Percentiles rank a stretch among this genome's conserved stretches.
phyloP scores from a whole-genome alignment of 805 yeast species.

The Pichia occidentalis region DNA sequence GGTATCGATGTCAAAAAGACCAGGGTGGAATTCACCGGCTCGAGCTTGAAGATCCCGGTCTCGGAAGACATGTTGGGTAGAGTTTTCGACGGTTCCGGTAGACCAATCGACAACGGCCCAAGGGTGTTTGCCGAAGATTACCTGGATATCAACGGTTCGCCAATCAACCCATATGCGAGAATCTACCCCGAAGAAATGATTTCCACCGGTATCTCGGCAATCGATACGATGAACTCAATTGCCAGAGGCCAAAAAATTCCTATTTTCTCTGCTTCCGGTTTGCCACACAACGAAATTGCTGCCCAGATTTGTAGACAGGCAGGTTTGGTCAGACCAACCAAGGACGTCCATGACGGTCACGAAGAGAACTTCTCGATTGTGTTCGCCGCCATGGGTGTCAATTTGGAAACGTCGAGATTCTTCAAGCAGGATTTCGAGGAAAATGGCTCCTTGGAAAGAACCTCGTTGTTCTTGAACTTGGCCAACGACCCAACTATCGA shows the following conservation, averaged over 20 bases:
- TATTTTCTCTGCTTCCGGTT: constrained; percentile 97
- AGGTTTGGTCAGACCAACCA: constrained; percentile 97
- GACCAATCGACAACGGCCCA: constrained; percentile 98
- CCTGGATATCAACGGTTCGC: constrained; percentile 97
- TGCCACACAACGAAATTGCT: constrained; percentile 99
- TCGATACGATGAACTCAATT: constrained; percentile 98
- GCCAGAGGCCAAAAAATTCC: constrained; percentile 99
- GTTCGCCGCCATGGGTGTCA: constrained; percentile 99
- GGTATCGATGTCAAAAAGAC: constrained; percentile 99
- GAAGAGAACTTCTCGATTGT: constrained; percentile 99
- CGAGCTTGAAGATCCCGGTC: constrained; percentile 86
- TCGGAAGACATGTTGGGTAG: constrained; percentile 97
- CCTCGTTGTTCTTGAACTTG: constrained; percentile 90
- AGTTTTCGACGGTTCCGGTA: constrained; percentile 97
- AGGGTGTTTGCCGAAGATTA: constrained; percentile 98
- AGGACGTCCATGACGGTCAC: constrained; percentile 99
- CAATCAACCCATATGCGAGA: constrained; percentile 96
- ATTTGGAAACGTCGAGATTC: constrained; percentile 95
- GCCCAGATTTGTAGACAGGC: constrained; percentile 99
- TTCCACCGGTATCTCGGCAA: constrained; percentile 97
- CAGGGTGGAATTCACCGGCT: constrained; percentile 94
- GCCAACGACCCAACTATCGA: constrained; percentile 99
- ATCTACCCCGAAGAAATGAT: constrained; percentile 99
- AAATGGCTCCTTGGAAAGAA: constrained; percentile 97
- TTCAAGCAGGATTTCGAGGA: constrained; percentile 99